phyloP scores from a whole-genome alignment of 169 alveolate genomes.

The Plasmodium gallinaceum region DNA sequence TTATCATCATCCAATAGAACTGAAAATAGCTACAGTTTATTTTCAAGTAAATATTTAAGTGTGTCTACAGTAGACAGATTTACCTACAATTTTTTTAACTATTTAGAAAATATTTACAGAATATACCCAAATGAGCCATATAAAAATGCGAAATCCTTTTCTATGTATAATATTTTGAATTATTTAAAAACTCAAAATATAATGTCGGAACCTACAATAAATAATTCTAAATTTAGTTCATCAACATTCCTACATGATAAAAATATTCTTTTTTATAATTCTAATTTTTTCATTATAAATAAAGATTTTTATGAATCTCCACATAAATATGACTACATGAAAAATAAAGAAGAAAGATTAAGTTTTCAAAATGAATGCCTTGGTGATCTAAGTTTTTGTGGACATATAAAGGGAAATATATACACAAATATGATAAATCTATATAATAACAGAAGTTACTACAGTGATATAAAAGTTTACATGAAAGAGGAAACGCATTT shows the following conservation, averaged over 20 bases:
- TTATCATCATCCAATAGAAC: conserved; percentile 81
- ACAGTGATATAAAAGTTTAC: neutral
- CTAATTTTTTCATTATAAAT: conserved; percentile 17
- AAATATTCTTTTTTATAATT: conserved; percentile 53
- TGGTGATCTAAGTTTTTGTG: conserved; percentile 44
- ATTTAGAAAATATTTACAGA: conserved; percentile 70
- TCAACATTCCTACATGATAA: conserved; percentile 59
- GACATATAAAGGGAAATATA: conserved; percentile 53
- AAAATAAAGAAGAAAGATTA: neutral
- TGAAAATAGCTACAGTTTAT: conserved; percentile 81
- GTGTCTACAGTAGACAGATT: conserved; percentile 85
- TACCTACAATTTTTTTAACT: conserved; percentile 79
- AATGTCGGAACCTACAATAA: conserved; percentile 44
- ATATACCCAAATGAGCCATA: conserved; percentile 62
- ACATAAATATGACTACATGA: neutral
- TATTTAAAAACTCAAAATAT: conserved; percentile 63
- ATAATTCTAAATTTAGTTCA: conserved; percentile 46
- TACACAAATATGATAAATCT: conserved; percentile 30
- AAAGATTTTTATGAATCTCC: conserved; percentile 15
- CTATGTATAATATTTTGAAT: conserved; percentile 42
- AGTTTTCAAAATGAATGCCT: conserved; percentile 10
- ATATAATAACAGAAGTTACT: conserved; percentile 22
- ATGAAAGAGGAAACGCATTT: conserved; percentile 21
- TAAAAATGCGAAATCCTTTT: conserved; percentile 52
- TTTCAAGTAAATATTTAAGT: conserved; percentile 82